Evolutionary conservation across 371 early-diverging fungal genomes (phyloP), one percentile per base, ranked within the genome.

Genomic region (Mortierella sp.): DNA sequence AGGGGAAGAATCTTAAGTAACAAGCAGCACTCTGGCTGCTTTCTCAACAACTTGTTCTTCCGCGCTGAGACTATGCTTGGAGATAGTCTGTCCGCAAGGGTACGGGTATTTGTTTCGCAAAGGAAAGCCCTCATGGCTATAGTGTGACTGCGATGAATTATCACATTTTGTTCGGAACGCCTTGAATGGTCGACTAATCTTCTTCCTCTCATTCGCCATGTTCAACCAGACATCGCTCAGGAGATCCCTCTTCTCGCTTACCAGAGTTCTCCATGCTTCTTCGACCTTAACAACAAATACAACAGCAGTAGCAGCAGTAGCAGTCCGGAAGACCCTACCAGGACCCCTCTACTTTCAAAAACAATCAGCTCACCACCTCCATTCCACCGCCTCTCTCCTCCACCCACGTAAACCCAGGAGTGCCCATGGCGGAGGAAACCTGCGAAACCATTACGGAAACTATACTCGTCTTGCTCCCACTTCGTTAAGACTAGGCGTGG

Each of bases 391-490:
- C 10, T 34, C 76, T 0, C 21, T 45, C 2, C n/a, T 13, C 5
- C 78, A 34, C 8, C 84, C 84, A 34, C 77, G 84, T 3, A 84
- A 78, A 63, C 75, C 81, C 5, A 76, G 34, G 45, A 80, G 60
- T 21, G 73, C 48, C 14, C 78, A 80, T 70, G 76, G 73, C n/a
- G 84, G 84, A 63, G 77, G 74, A 44, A 70, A 70, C 73, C 52
- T 80, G 55, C 80, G 78, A 45, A 48, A 48, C 48, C 74, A 57
- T 28, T 85, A 82, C 75, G 86, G 86, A 9, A 74, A 70, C 28
- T 85, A 82, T 57, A 38, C 79, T 26, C 80, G 86, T 0, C 70
- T 85, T 11, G 76, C 80, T 13, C 86, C 86, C 4, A 77, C 75
- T 0, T 85, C 86, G 10, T 44, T 85, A 24, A 65, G 52, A 44